These are phyloP conservation scores for Xenoacremonium recifei DNA, from an alignment of 2,329 filamentous ascomycete species.

Conservation along the genomic window DNA sequence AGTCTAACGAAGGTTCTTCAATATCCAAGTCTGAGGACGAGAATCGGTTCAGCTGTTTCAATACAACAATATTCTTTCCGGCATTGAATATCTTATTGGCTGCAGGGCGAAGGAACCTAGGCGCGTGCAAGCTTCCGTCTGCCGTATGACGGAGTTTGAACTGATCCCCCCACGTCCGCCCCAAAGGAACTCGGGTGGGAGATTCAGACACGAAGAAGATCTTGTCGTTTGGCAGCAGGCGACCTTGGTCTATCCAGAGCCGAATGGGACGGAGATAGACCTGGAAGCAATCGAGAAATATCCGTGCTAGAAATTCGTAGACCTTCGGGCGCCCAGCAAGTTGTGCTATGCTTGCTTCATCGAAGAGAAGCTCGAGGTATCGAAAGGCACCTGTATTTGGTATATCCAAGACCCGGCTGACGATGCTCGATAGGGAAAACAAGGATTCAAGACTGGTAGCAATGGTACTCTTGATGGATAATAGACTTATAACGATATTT, in stretches of 20 bases:
- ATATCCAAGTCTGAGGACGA: conserved; percentile 30
- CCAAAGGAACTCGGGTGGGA: conserved; percentile 53
- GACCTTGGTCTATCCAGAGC: conserved; percentile 81
- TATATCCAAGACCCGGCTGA: conserved; percentile 54
- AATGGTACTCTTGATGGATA: conserved; percentile 60
- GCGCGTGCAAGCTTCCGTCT: conserved; percentile 63
- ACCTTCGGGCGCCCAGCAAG: conserved; percentile 60
- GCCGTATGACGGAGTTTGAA: conserved; percentile 65
- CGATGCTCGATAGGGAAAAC: conserved; percentile 58
- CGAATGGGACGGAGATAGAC: conserved; percentile 79
- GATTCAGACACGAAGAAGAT: conserved; percentile 73
- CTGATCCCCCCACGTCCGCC: conserved; percentile 73
- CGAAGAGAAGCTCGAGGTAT: conserved; percentile 78
- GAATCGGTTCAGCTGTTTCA: conserved; percentile 67
- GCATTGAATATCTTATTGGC: conserved; percentile 76
- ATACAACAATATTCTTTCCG: conserved; percentile 83
- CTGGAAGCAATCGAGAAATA: conserved; percentile 80
- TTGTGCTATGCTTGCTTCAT: conserved; percentile 67
- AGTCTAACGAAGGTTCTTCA: conserved; percentile 50
- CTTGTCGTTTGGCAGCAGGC: conserved; percentile 62
- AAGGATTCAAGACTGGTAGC: conserved; percentile 53
- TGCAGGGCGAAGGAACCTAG: conserved; percentile 70
- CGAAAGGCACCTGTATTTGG: conserved; percentile 58
- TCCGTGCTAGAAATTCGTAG: conserved; percentile 62
- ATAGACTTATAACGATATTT: conserved; percentile 64